A percentile compares a stretch with the other conserved stretches of the same genome.
Conservation (phyloP, 176 grass and related monocot genomes). For the Urochloa ruziziensis region DNA sequence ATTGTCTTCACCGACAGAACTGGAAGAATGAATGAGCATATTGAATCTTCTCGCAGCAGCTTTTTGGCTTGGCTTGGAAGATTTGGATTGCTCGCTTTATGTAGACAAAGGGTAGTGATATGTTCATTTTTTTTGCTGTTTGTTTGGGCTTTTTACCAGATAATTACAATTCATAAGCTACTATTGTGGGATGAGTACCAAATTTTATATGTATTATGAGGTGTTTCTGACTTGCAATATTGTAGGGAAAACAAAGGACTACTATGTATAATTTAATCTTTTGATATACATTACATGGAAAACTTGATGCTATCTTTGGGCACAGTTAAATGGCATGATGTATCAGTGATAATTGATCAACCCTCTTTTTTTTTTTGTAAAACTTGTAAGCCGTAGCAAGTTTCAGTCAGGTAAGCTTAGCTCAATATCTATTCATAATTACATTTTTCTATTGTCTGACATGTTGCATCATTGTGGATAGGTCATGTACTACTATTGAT, state of each 20-base stretch:
- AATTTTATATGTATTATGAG: constrained; percentile 45
- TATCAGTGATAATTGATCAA: background rate
- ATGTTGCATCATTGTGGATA: background rate
- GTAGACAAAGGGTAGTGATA: constrained; percentile 40
- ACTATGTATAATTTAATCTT: constrained; percentile 35
- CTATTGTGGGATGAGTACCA: constrained; percentile 33
- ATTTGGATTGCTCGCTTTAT: constrained; percentile 1
- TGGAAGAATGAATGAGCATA: background rate
- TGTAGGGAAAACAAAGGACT: constrained; percentile 35
- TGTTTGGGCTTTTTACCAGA: constrained; percentile 37
- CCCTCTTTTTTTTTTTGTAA: constrained; percentile 5
- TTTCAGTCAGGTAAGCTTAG: constrained; percentile 18
- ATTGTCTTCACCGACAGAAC: background rate
- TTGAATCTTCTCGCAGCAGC: constrained; percentile 11
- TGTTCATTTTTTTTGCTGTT: constrained; percentile 34
- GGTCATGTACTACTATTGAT: background rate
- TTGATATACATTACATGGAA: constrained; percentile 1
- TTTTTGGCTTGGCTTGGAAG: constrained; percentile 20
- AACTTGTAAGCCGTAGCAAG: constrained; percentile 3
- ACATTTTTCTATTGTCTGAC: background rate
- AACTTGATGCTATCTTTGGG: background rate
- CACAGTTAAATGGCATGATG: background rate
- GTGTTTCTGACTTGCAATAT: constrained; percentile 36
- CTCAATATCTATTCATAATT: background rate
- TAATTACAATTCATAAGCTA: constrained; percentile 43